Base-by-base conservation (phyloP, 2,329 filamentous ascomycete genomes). In the Ophiocordyceps robertsii region DNA sequence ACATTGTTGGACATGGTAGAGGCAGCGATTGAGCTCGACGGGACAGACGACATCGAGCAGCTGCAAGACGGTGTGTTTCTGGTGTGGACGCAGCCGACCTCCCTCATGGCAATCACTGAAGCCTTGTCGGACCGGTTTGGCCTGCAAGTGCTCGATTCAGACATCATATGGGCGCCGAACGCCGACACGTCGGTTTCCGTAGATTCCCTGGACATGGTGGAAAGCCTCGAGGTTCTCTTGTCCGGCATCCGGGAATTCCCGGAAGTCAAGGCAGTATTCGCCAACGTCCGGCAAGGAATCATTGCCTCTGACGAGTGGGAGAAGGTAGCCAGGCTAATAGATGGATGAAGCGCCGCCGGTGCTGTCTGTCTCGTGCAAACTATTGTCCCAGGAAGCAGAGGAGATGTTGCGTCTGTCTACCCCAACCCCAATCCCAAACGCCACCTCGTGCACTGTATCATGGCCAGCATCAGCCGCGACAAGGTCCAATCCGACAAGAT, bases 81-180 rank as follows among this genome's bases (percentile, higher is more conserved):
- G 5, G 67, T 93, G 16, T 64, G 61, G 62, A 63, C 59, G 6
- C 56, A 64, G 43, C 59, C 61, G 7, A 50, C 54, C 30, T 50
- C 53, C 16, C 48, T 63, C 14, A 53, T 55, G 46, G 51, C 56
- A 40, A 56, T 63, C 16, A 59, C 60, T 2, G 51, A 60, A 39
- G 67, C 69, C 12, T 57, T 95, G n/a, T 69, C 75, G 4, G 69
- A 74, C 49, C 67, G 72, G 32, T 70, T 84, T 17, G 74, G 70
- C 1, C 62, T 93, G 46, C 74, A 82, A 45, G 74, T 93, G 38
- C 66, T 82, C 43, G 81, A 77, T 50, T 78, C 79, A 16, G 85
- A 93, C 43, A 90, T 95, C 41, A 72, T 95, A 37, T 95, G 86
- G 81, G 76, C 82, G 45, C 75, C 87, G 0, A 92, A 90, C 46